Evolutionary conservation across 192 early-diverging fungal genomes (phyloP).

Genomic region (Backusella australiensis): DNA sequence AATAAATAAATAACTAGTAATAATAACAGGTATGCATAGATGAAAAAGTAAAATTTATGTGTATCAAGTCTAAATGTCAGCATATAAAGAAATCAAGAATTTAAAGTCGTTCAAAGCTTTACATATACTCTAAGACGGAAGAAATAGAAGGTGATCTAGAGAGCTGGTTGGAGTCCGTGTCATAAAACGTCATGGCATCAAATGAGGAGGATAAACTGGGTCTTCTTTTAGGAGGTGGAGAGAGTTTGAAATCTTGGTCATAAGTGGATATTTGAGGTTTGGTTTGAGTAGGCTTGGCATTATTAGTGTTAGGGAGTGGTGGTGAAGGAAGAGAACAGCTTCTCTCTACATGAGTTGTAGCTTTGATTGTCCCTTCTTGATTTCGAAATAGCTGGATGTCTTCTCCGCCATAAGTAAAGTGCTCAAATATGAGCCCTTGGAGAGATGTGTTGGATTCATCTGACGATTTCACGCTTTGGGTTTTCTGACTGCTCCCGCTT

Average conservation of each 20-base stretch:
- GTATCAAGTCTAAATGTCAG: background rate
- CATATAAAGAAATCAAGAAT: background rate
- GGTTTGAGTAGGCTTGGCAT: background rate
- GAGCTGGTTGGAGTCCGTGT: background rate
- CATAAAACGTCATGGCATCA: conserved; percentile 5
- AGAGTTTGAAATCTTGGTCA: conserved; percentile 9
- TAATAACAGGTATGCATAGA: background rate
- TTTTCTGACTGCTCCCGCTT: background rate
- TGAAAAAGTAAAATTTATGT: background rate
- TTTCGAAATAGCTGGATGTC: conserved; percentile 3
- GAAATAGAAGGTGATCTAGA: background rate
- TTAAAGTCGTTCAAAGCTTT: background rate
- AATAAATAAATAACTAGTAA: background rate
- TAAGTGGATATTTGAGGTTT: background rate
- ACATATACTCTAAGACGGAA: background rate
- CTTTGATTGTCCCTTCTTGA: background rate
- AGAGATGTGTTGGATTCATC: background rate
- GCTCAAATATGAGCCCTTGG: conserved; percentile 8
- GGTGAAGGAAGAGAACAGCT: background rate
- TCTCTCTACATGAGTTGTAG: background rate
- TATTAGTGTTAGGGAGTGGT: background rate
- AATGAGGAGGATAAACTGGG: background rate
- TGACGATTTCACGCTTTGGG: background rate
- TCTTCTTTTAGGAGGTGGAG: conserved; percentile 12
- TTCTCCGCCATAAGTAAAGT: conserved; percentile 22